Evolutionary conservation across 352 stramenopile genomes (phyloP).

Genomic region (Pythium insidiosum): DNA sequence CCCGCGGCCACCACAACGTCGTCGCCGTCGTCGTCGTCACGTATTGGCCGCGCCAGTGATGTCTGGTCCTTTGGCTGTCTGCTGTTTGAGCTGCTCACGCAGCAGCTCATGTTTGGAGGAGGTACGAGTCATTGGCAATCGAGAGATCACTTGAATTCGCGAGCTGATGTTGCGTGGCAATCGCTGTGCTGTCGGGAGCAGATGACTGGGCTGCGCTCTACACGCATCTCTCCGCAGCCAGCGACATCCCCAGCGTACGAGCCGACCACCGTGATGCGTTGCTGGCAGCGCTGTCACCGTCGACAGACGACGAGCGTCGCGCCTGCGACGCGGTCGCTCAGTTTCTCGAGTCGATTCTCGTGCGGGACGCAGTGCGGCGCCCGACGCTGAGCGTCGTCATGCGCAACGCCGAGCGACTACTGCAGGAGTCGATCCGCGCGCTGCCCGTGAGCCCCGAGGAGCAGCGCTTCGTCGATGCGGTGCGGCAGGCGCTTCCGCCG

Average conservation of each 20-base stretch:
- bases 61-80: constrained; percentile 68
- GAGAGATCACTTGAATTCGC: too few relatives aligned
- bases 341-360: constrained; percentile 10
- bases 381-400: constrained; percentile 4
- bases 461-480: background rate
- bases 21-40: background rate
- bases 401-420: constrained; percentile 2
- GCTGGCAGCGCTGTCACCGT: constrained; percentile 14
- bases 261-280: constrained; percentile 35
- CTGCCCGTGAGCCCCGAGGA: constrained; percentile 6
- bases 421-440: constrained; percentile 6
- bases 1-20: background rate
- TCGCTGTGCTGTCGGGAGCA: constrained; percentile 10
- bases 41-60: constrained; percentile 41
- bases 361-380: background rate
- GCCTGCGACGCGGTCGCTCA: constrained; percentile 1
- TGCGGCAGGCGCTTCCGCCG: too few relatives aligned
- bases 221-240: constrained; percentile 35
- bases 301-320: constrained; percentile 10
- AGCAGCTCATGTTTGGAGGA: constrained; percentile 58
- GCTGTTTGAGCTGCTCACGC: constrained; percentile 55
- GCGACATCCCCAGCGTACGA: constrained; percentile 15
- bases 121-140: too few relatives aligned
- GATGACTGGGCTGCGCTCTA: constrained; percentile 61
- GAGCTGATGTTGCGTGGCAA: background rate